These are phyloP conservation scores for Lindgomyces ingoldianus DNA, from an alignment of 495 filamentous ascomycete species.

Conservation along the genomic window DNA sequence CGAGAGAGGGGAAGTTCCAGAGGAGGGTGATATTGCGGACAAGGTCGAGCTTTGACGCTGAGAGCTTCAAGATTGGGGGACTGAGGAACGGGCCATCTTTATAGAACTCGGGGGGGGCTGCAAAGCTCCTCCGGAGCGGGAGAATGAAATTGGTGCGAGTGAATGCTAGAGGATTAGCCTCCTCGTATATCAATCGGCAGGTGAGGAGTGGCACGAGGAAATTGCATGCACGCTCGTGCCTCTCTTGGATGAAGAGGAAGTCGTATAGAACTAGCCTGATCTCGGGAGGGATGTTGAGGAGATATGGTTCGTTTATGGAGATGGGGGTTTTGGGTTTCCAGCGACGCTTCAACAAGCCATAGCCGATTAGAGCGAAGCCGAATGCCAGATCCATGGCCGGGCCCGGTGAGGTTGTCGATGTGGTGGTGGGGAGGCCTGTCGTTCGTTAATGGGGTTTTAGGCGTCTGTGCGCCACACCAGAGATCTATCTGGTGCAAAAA, in stretches of 20 bases:
- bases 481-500: too few species aligned
- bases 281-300: constrained; percentile 22
- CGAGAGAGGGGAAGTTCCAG: background rate
- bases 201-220: constrained; percentile 15
- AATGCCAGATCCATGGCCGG: constrained; percentile 7
- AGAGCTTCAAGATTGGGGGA: constrained; percentile 6
- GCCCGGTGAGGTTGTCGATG: background rate
- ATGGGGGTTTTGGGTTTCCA: constrained; percentile 1
- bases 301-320: constrained; percentile 14
- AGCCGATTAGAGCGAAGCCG: constrained; percentile 8
- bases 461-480: too few species aligned
- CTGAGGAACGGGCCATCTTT: background rate
- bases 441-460: too few species aligned
- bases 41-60: constrained; percentile 3
- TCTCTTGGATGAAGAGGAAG: constrained; percentile 12
- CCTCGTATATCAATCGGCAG: constrained; percentile 16
- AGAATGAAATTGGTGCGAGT: constrained; percentile 11
- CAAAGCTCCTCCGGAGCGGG: background rate
- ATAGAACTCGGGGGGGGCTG: background rate
- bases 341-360: constrained; percentile 9
- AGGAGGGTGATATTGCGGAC: constrained; percentile 11
- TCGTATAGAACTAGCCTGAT: constrained; percentile 23
- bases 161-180: constrained; percentile 11
- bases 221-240: background rate
- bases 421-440: too few species aligned